Evolutionary conservation across 805 yeast genomes (phyloP), one percentile per base, ranked within the genome.

Genomic region (Isabelozyma heimii): DNA sequence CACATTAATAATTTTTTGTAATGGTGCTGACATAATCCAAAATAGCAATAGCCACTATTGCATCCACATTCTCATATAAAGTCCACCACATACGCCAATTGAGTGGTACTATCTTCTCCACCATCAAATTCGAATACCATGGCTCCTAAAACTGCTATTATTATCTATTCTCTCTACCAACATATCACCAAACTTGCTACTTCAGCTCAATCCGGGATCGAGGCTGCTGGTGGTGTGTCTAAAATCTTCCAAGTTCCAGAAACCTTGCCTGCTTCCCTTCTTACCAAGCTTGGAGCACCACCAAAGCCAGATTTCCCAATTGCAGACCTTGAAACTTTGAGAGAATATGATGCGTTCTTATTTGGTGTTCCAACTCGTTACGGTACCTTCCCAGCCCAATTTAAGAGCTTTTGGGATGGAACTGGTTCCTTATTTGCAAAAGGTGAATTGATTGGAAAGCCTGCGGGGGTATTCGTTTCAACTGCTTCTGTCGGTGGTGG

Each of bases 341-440:
- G 68, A 20, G 71, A 79, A 50, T 86, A 84, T 69, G 95, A 89
- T 62, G 90, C 83, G 12, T 85, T 86, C 66, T 57, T 89, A 54
- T 85, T 89, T 57, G 96, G 96, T 56, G 66, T 88, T 50, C 95
- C 96, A 54, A 87, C 95, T 28, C 79, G 96, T 67, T 89, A 62
- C 65, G 96, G 95, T 57, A 80, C 77, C 63, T 72, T 82, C 66
- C 91, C 96, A 46, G 80, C 88, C 37, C 96, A 89, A 71, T 84
- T 86, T 82, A 79, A 83, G 59, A 63, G 85, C 8, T 89, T 88
- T 73, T 84, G 91, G 87, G 96, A 86, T 62, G 69, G 76, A 45
- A 87, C 94, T 40, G 94, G 94, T 51, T 80, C 81, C 8, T 69
- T 86, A 50, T 89, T 95, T 95, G 86, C 85, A 47, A 52, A 67